Base-by-base conservation (phyloP, 1,139 yeast genomes). In the Debaryomyces coudertii region DNA sequence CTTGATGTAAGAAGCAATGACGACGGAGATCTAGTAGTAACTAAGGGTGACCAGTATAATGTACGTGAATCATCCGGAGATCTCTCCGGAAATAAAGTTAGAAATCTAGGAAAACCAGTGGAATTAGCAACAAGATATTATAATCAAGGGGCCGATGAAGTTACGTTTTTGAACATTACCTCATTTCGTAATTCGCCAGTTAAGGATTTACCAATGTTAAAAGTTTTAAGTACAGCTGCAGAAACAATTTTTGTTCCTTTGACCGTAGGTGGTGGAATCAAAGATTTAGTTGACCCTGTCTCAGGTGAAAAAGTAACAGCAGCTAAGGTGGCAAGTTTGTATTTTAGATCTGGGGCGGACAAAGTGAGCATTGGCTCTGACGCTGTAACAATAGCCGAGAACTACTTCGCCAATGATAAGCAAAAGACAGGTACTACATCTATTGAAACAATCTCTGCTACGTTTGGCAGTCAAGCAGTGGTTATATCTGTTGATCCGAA, bases 351-450 rank as follows among this genome's bases (percentile, higher is more conserved):
- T 0, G 99, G 99, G 47, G 99, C 99, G 9, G 99, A 93, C 67
- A 93, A 93, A 63, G 96, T 93, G 4, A 88, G 97, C 44, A 93
- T 93, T 61, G 99, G 99, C 9, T 83, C 96, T n/a, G 99, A 93
- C 70, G 96, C 99, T 0, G 99, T 93, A 0, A 65, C 69, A 40
- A 95, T 96, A 34, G 98, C 98, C 4, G 96, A 90, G 61, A 74
- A 78, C 36, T 93, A 75, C 64, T 88, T 87, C 64, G 78, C 76
- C 2, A 74, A 75, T 42, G 83, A 83, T 38, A 67, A 71, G 29
- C 65, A 62, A 39, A 83, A 86, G 36, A 78, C 80, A 35, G 98
- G 98, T 0, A 74, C 70, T 1, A 77, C 95, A 0, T 96, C 99
- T 7, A 90, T 93, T 53, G 99, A 93, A 65, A 83, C 93, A 0